These are phyloP conservation scores for Neckera pumila DNA, from an alignment of 225 moss, liverwort and hornwort genomes.

Conservation along the genomic window DNA sequence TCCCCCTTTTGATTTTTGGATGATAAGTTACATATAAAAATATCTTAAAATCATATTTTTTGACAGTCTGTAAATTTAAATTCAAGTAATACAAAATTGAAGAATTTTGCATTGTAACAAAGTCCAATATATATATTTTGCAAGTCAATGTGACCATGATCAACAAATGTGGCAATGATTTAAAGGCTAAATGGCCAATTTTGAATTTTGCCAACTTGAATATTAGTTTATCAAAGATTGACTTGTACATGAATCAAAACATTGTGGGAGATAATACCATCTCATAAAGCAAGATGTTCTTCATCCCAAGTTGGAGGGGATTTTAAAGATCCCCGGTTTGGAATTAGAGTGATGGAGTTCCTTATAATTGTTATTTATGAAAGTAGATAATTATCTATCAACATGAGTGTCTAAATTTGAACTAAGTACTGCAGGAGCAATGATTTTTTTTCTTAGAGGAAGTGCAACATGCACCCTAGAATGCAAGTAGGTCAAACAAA, in stretches of 20 bases:
- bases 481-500: background rate
- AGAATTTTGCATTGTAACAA: background rate
- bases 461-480: background rate
- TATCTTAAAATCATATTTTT: background rate
- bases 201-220: background rate
- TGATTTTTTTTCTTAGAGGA: background rate
- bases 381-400: background rate
- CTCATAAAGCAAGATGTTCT: background rate
- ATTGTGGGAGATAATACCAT: background rate
- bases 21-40: background rate
- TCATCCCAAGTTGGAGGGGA: background rate
- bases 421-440: rapidly evolving
- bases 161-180: background rate
- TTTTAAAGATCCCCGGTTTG: rapidly evolving
- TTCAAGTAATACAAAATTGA: background rate
- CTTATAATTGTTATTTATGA: background rate
- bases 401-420: background rate
- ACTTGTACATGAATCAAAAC: background rate
- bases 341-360: background rate
- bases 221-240: background rate
- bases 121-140: background rate
- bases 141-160: background rate
- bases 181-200: background rate
- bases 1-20: background rate
- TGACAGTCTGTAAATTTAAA: background rate